Evolutionary conservation across 2,329 filamentous ascomycete species (phyloP).

Genomic region (Calonectria pauciramosa): DNA sequence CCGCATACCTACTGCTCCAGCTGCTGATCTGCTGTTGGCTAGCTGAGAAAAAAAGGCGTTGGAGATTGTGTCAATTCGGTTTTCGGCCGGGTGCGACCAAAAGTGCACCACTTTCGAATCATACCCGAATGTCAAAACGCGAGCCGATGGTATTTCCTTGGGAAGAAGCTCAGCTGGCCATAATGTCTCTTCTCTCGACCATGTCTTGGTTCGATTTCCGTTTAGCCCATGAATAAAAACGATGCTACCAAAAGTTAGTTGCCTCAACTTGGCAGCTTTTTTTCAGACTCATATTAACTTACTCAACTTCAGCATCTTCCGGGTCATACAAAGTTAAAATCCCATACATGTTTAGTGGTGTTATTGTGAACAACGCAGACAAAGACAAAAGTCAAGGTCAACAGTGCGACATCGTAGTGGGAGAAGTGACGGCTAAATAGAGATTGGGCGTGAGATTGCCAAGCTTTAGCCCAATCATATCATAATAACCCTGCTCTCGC

Average conservation of each 20-base stretch:
- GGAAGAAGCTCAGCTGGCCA: not conserved
- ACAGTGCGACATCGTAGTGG: no score
- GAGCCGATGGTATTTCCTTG: not conserved
- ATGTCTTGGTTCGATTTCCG: not conserved
- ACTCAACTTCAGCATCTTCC: not conserved
- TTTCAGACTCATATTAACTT: not conserved
- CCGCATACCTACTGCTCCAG: not conserved
- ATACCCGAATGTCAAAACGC: not conserved
- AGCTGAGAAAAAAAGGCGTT: not conserved
- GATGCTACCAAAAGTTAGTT: not conserved
- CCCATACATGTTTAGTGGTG: not conserved
- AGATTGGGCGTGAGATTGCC: not conserved
- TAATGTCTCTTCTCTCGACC: not conserved
- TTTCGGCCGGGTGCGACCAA: not conserved
- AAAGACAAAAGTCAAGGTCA: not conserved
- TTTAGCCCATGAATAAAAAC: not conserved
- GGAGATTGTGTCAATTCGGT: not conserved
- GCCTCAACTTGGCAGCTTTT: not conserved
- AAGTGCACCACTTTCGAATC: not conserved
- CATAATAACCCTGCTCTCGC: not conserved
- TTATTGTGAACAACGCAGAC: not conserved
- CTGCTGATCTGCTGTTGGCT: not conserved
- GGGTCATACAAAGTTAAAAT: not conserved
- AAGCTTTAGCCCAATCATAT: not conserved
- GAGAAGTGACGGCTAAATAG: not conserved